Evolutionary conservation across 176 grass and related monocot species (phyloP).

Genomic region (Carex parvula): DNA sequence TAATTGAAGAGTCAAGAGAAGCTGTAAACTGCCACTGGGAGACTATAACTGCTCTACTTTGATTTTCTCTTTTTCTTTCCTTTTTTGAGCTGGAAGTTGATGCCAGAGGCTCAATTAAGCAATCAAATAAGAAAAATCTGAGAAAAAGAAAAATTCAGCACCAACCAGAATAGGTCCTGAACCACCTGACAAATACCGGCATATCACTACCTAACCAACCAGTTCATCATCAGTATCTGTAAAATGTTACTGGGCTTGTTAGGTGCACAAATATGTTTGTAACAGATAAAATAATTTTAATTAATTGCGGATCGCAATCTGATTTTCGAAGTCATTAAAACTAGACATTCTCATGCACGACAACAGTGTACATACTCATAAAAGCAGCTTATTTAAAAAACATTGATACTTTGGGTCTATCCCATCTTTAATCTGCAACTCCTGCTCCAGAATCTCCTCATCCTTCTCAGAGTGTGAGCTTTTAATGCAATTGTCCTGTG

Average conservation of each 20-base stretch:
- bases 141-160: not conserved
- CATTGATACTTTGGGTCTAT: not conserved
- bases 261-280: not conserved
- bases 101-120: not conserved
- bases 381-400: slow-evolving; percentile 11
- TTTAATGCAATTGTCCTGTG: not conserved
- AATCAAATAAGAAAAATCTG: not conserved
- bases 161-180: not conserved
- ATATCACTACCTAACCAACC: not conserved
- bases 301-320: not conserved
- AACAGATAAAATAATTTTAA: not conserved
- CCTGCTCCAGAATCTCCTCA: not conserved
- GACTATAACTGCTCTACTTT: not conserved
- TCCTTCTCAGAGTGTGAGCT: not conserved
- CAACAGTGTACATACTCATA: not conserved
- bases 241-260: not conserved
- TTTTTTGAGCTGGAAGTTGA: not conserved
- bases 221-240: not conserved
- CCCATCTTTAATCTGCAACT: not conserved
- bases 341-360: not conserved
- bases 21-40: not conserved
- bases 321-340: not conserved
- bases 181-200: not conserved
- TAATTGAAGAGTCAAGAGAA: not conserved
- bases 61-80: not conserved